phyloP scores from a whole-genome alignment of 768 basidiomycete species.

The Lentinus tigrinus region DNA sequence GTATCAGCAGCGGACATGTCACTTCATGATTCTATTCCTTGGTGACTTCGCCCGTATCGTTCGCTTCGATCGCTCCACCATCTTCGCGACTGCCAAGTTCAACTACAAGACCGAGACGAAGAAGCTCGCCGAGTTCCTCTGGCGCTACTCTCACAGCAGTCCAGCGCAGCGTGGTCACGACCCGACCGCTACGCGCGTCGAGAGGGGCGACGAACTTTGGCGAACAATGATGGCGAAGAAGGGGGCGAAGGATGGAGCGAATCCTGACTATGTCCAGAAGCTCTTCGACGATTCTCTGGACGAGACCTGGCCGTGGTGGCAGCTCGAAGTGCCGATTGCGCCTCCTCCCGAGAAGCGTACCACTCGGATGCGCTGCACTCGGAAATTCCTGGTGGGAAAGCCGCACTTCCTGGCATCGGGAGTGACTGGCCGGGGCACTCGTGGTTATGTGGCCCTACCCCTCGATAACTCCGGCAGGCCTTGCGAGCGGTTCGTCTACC shows the following conservation, averaged over 20 bases:
- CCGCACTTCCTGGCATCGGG: not conserved
- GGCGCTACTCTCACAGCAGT: not conserved
- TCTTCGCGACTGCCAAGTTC: not conserved
- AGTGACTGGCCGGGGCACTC: conserved; percentile 8
- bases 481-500: conserved; percentile 1
- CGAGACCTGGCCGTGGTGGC: not conserved
- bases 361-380: not conserved
- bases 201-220: not conserved
- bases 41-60: not conserved
- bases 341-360: too few species aligned
- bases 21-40: conserved; percentile 5
- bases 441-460: conserved; percentile 15
- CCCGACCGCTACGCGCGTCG: not conserved
- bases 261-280: not conserved
- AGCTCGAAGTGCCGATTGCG: not conserved
- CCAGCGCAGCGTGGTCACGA: not conserved
- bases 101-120: not conserved
- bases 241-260: not conserved
- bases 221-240: not conserved
- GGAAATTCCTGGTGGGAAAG: conserved; percentile 11
- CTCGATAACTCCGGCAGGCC: not conserved
- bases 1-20: not conserved
- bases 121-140: not conserved
- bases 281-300: not conserved
- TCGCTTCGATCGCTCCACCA: not conserved